Evolutionary conservation across 306 rosid genomes (phyloP), one percentile per base, ranked within the genome.

Genomic region (Prunus davidiana): DNA sequence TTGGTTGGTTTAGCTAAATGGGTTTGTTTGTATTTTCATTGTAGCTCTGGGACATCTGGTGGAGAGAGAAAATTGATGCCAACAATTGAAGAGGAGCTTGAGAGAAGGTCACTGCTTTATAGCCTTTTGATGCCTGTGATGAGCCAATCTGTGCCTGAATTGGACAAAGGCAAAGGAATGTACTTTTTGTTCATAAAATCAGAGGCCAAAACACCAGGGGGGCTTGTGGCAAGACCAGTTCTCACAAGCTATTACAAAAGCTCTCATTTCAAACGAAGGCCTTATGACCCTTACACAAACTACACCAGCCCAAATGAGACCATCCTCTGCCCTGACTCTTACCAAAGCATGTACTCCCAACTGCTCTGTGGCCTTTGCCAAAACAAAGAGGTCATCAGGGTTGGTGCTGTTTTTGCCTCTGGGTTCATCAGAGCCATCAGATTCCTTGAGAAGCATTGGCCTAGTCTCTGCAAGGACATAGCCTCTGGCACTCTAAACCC

Each of bases 31-130:
- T 62, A 38, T 47, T 58, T 57, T 74, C 51, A 64, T 43, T 81
- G 61, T 6, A 92, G 98, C 84, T 91, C 98, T 16, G 98, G 98
- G 28, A 94, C 98, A 46, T 92, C 97, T 0, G 98, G 95, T 5
- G 98, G 98, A 1, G 98, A 94, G 86, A 85, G 98, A 61, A 94
- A 94, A 76, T 67, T 94, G 87, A 94, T 94, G 93, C 98, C 98
- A 51, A 78, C 96, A 58, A 92, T 79, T 18, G 91, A 87, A 73
- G 97, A 94, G 19, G 97, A 94, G 64, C 38, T 86, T 25, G 91
- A 71, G 38, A 86, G 97, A 57, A 85, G 92, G 74, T 79, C 82
- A n/a, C 43, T 72, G 38, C 72, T 94, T 0, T 87, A 92, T 56
- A 87, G 95, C 81, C 65, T 92, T 0, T 56, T 90, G 74, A 90